phyloP scores from a whole-genome alignment of 192 early-diverging fungal species.

The Allomyces macrogynus region DNA sequence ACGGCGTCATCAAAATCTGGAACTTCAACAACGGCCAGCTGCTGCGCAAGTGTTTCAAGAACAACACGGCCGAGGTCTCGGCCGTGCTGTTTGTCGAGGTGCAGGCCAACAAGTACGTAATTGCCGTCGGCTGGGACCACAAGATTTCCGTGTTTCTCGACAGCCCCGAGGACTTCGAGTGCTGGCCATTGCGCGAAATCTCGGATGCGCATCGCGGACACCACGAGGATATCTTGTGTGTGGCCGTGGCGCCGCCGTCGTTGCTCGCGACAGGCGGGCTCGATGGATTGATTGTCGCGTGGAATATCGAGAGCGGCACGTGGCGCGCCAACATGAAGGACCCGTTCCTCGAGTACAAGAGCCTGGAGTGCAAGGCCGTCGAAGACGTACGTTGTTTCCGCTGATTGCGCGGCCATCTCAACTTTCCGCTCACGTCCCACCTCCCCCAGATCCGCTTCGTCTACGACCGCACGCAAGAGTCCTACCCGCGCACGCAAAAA shows the following conservation, averaged over 20 bases:
- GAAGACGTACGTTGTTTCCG: constrained; percentile 1
- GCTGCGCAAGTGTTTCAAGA: constrained; percentile 28
- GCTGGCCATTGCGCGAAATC: constrained; percentile 23
- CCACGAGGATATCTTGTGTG: constrained; percentile 5
- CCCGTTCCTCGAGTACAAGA: constrained; percentile 7
- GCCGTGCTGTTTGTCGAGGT: constrained; percentile 36
- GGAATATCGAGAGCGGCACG: constrained; percentile 11
- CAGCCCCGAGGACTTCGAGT: constrained; percentile 28
- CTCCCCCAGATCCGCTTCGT: background rate
- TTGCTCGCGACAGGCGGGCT: constrained; percentile 7
- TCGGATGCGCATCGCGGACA: constrained; percentile 20
- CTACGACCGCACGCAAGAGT: background rate
- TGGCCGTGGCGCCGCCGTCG: constrained; percentile 6
- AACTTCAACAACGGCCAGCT: constrained; percentile 50
- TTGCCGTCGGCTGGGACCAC: constrained; percentile 37
- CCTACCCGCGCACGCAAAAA: background rate
- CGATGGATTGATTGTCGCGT: constrained; percentile 8
- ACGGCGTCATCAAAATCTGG: constrained; percentile 42
- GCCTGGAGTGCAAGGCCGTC: constrained; percentile 5
- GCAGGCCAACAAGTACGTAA: constrained; percentile 33
- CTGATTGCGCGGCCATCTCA: no score
- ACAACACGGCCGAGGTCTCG: constrained; percentile 19
- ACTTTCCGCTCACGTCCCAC: no score
- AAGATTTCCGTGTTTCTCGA: constrained; percentile 35
- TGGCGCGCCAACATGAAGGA: constrained; percentile 3